phyloP scores from a whole-genome alignment of 768 basidiomycete genomes.

The Termitomyces sp. region DNA sequence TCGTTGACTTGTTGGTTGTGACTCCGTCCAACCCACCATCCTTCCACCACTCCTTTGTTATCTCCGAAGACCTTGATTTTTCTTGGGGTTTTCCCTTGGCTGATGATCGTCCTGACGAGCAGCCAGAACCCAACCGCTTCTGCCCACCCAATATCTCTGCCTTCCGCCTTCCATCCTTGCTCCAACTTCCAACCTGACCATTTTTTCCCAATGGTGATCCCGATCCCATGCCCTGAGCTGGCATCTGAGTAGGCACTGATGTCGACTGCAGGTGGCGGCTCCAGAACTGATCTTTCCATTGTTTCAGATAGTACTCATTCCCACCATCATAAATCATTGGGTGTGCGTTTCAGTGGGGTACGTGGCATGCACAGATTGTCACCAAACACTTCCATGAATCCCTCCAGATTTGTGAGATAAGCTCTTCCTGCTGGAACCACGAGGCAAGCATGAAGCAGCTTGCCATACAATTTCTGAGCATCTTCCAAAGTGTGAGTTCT shows the following conservation, averaged over 20 bases:
- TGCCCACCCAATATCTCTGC: constrained; percentile 38
- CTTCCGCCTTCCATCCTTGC: constrained; percentile 22
- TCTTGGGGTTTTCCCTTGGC: rapidly evolving
- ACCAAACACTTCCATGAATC: constrained; percentile 22
- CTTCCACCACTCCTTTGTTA: neutral
- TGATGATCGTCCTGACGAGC: neutral
- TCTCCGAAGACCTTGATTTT: neutral
- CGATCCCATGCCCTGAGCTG: constrained; percentile 28
- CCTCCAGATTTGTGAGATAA: constrained; percentile 19
- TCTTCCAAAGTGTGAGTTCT: neutral
- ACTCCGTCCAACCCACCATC: neutral
- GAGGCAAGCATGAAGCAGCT: neutral
- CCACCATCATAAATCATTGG: constrained; percentile 31
- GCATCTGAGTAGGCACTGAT: constrained; percentile 34
- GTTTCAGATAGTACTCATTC: constrained; percentile 3
- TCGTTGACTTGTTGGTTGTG: neutral
- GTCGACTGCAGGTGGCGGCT: constrained; percentile 17
- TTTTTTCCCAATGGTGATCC: constrained; percentile 20
- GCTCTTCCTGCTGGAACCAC: neutral
- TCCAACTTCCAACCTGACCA: constrained; percentile 19
- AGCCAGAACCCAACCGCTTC: constrained; percentile 33
- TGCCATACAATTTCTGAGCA: neutral
- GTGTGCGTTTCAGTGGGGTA: constrained; percentile 2
- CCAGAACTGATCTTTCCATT: constrained; percentile 18
- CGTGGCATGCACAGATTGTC: constrained; percentile 26